Base-by-base conservation (phyloP, 2,329 filamentous ascomycete species). In the Aspergillus neoniger region DNA sequence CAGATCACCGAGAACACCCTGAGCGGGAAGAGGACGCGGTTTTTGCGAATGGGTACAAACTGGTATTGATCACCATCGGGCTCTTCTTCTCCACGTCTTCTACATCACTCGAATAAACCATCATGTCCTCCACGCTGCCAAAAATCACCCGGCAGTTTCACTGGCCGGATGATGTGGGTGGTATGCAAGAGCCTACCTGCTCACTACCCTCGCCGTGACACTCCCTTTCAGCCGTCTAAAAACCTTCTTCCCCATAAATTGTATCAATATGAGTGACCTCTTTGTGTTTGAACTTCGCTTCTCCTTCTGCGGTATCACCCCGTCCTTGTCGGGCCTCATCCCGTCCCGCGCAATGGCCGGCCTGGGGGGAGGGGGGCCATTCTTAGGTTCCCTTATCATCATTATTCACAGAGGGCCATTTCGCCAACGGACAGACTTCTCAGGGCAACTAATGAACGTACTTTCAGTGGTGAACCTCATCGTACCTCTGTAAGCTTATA, bases 121-220 rank as follows among this genome's bases (percentile, higher is more conserved):
- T 36, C 5, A 12, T 36, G 4, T 4, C 32, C 32, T 14, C 32
- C 4, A 12, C 32, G 32, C 5, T 36, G 4, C 77, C 77, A 5
- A 62, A 61, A 15, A 79, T 81, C 58, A 78, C 77, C 2, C 41
- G 48, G 12, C 39, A 77, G 15, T 80, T 81, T 63, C 63, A 77
- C 36, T 73, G 73, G 19, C 65, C 77, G 21, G 65, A 74, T 12
- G 77, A 80, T 59, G 68, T 80, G 12, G 75, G 41, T 81, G 79
- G 78, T 80, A 80, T 57, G 74, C 74, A 9, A 73, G 70, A 19
- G 69, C 73, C 2, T 77, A 76, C 58, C 66, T 77, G 1, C 63
- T 80, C 12, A 76, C 76, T 0, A 72, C 67, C 14, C 73, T 70
- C 59, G 71, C 12, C 32, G 12, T 36, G 32, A 36, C 32, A 5